Conservation (phyloP, 176 grass and related monocot genomes). For the Canna indica region DNA sequence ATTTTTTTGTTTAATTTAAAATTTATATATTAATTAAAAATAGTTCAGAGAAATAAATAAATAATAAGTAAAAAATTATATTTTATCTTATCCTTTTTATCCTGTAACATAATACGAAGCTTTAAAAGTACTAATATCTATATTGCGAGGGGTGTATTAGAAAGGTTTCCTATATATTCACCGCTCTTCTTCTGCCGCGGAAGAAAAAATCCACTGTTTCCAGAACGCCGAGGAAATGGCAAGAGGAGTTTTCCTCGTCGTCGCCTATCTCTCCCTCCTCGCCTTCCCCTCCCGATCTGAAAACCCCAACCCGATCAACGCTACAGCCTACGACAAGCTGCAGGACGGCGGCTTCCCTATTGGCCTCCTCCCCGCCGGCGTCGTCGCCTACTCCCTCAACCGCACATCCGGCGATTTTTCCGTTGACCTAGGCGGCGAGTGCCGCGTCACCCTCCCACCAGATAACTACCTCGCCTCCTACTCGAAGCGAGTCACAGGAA, state of each 20-base stretch:
- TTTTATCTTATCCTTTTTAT: no score
- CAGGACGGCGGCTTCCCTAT: constrained; percentile 24
- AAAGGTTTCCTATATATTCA: not conserved
- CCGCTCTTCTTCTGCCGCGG: not conserved
- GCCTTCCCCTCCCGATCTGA: not conserved
- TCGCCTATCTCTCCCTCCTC: not conserved
- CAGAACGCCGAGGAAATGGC: not conserved
- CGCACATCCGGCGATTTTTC: constrained; percentile 33
- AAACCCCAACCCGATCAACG: not conserved
- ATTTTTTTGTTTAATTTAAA: no score
- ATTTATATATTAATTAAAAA: no score
- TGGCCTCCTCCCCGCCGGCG: constrained; percentile 34
- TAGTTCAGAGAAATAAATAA: no score
- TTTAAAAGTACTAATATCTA: no score
- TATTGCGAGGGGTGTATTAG: not conserved
- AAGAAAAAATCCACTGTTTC: not conserved
- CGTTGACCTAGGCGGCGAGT: constrained; percentile 20
- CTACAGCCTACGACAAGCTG: constrained; percentile 34
- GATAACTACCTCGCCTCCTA: constrained; percentile 43
- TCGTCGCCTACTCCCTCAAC: constrained; percentile 32
- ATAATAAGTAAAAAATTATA: no score
- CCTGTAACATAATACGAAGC: no score
- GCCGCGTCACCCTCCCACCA: constrained; percentile 28
- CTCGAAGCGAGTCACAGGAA: constrained; percentile 26
- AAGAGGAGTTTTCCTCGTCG: not conserved